A percentile compares a stretch with the other conserved stretches of the same genome.
Conservation (phyloP, 345 rosid species). For the Raphanus sativus region DNA sequence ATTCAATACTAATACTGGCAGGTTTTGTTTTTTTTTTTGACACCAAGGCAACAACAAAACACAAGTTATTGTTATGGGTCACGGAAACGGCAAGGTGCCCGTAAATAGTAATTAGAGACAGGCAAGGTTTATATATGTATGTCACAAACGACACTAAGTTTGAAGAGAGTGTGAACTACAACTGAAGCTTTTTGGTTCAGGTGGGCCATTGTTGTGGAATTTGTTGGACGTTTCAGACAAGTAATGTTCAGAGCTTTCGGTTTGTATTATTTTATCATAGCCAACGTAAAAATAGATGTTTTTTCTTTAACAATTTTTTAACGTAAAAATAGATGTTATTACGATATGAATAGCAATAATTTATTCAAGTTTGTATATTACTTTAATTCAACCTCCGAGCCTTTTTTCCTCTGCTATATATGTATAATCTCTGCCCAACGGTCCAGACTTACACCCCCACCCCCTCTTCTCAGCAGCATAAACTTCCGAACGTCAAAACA, state of each 20-base stretch:
- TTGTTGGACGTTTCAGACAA: conserved; percentile 51
- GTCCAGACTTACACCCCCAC: conserved; percentile 21
- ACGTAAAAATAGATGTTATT: neutral
- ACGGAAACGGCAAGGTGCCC: conserved; percentile 2
- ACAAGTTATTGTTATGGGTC: neutral
- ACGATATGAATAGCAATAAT: neutral
- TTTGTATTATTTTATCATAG: conserved; percentile 39
- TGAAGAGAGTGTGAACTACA: conserved; percentile 25
- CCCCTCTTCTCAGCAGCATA: conserved; percentile 9
- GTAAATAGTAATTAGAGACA: neutral
- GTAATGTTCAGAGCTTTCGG: conserved; percentile 69
- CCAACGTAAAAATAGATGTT: neutral
- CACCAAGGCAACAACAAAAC: neutral
- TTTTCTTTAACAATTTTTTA: neutral
- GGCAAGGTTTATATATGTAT: neutral
- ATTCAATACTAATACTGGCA: neutral
- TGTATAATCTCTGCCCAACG: conserved; percentile 18
- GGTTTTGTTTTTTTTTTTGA: neutral
- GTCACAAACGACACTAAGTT: conserved; percentile 4
- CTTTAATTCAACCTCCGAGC: conserved; percentile 10
- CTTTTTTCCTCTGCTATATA: conserved; percentile 6
- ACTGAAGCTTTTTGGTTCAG: conserved; percentile 15
- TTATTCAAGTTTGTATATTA: neutral
- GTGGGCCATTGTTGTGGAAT: conserved; percentile 65
- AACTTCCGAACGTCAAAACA: neutral